Percentiles rank a stretch among this genome's conserved stretches.
These are phyloP conservation scores for Chrysochromulina tobinii DNA, from an alignment of 78 protist genomes.

Conservation along the genomic window DNA sequence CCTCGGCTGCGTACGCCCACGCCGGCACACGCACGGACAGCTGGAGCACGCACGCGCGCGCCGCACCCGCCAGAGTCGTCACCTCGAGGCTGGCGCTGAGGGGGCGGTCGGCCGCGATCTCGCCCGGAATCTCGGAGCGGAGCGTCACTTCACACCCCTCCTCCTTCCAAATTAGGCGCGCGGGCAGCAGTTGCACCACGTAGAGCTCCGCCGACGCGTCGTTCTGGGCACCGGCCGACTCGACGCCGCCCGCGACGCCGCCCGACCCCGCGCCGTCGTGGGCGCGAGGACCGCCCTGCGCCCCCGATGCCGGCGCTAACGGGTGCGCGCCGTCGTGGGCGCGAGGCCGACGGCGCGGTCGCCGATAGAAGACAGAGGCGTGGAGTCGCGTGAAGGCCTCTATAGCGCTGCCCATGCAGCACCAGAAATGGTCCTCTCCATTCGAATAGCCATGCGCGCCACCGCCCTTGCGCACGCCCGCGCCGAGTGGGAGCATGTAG, in stretches of 20 bases:
- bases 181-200: not conserved
- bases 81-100: not conserved
- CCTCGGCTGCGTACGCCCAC: not conserved
- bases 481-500: not conserved
- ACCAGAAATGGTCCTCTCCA: not conserved
- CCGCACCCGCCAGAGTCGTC: not conserved
- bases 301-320: not conserved
- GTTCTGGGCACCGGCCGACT: not conserved
- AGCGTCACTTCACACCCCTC: not conserved
- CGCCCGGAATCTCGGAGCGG: not conserved
- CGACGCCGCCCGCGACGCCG: not conserved
- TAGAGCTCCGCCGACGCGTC: not conserved
- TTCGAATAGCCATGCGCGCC: not conserved
- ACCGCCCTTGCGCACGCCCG: not conserved
- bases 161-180: not conserved
- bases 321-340: too few species aligned
- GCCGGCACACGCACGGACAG: not conserved
- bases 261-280: not conserved
- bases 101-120: not conserved
- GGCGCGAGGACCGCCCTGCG: not conserved
- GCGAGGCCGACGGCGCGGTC: not conserved
- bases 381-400: not conserved
- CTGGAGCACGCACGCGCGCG: not conserved
- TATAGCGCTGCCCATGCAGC: not conserved
- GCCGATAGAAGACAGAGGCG: not conserved